Conservation (phyloP, 176 grass and related monocot species). For the Musa acuminata region DNA sequence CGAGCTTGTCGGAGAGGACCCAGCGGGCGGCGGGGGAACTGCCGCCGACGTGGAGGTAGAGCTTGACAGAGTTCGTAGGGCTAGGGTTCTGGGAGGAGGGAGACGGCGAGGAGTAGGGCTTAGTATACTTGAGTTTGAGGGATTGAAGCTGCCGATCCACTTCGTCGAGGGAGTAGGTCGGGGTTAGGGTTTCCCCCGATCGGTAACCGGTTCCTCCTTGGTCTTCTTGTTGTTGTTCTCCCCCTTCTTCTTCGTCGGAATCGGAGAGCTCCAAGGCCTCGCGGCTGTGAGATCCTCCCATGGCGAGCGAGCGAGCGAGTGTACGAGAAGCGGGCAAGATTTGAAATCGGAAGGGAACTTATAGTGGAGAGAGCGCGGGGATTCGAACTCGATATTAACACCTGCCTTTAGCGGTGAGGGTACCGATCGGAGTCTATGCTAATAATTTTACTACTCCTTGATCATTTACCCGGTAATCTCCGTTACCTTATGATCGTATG, state of each 20-base stretch:
- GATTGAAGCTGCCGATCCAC: slow-evolving; percentile 61
- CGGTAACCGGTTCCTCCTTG: slow-evolving; percentile 15
- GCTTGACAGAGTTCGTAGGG: slow-evolving; percentile 47
- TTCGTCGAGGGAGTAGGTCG: slow-evolving; percentile 46
- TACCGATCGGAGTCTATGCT: too few species aligned
- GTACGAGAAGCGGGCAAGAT: not conserved
- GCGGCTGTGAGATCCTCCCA: slow-evolving; percentile 85
- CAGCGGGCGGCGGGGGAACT: slow-evolving; percentile 52
- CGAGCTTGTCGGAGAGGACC: slow-evolving; percentile 64
- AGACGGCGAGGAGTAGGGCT: slow-evolving; percentile 28
- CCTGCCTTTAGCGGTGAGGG: too few species aligned
- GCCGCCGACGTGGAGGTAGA: slow-evolving; percentile 85
- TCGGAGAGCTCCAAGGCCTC: slow-evolving; percentile 63
- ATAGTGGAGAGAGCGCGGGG: too few species aligned
- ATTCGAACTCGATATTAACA: too few species aligned
- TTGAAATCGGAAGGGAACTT: not conserved
- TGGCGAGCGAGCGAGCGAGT: slow-evolving; percentile 20
- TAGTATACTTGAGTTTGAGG: slow-evolving; percentile 69
- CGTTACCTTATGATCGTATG: too few species aligned
- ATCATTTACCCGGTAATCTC: too few species aligned
- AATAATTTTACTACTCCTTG: too few species aligned
- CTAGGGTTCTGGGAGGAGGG: slow-evolving; percentile 31
- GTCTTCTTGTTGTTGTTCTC: slow-evolving; percentile 6
- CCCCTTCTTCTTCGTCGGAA: slow-evolving; percentile 34
- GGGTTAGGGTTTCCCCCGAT: slow-evolving; percentile 7